Evolutionary conservation across 177 flowering plant species (phyloP).

Genomic region (Telopea speciosissima): DNA sequence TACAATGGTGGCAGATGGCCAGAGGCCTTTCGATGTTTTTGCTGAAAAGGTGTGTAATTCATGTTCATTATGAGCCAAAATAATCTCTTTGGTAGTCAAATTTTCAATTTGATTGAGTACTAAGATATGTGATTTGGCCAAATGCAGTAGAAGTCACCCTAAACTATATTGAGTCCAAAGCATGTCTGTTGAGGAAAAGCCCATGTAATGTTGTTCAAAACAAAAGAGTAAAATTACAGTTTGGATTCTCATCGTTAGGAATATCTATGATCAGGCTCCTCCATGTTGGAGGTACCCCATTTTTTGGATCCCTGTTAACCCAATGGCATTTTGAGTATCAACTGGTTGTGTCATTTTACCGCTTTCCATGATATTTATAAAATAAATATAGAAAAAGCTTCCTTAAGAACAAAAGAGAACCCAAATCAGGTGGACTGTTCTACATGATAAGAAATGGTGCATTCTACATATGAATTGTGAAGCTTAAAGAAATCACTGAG

Average conservation of each 20-base stretch:
- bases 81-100: not conserved
- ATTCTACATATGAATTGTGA: not conserved
- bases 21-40: conserved; percentile 89
- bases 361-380: no score
- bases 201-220: not conserved
- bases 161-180: not conserved
- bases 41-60: conserved; percentile 64
- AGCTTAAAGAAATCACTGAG: no score
- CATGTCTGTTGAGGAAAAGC: not conserved
- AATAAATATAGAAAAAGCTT: no score
- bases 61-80: not conserved
- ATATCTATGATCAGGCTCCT: no score
- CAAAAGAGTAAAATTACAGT: no score
- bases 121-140: not conserved
- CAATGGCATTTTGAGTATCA: no score
- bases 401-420: no score
- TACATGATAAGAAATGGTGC: not conserved
- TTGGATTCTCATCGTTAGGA: no score
- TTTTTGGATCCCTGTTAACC: no score
- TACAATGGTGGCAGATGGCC: conserved; percentile 80
- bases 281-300: no score
- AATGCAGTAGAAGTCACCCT: not conserved
- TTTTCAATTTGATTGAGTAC: not conserved
- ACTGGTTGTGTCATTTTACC: no score
- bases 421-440: not conserved